Conservation (phyloP, 1,139 yeast species). For the Sugiyamaella castrensis region DNA sequence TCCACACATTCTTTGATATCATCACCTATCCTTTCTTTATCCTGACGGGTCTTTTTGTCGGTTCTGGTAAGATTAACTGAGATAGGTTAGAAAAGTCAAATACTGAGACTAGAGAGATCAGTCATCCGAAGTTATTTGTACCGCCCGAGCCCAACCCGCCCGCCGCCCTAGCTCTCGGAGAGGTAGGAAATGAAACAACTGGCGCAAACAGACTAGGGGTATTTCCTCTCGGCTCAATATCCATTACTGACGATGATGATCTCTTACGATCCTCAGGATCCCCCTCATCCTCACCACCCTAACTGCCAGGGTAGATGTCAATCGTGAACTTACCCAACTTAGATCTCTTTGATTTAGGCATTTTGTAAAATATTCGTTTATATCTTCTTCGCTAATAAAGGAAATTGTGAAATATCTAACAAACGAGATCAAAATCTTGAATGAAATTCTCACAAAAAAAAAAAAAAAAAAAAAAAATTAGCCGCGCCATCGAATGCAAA, state of each 20-base stretch:
- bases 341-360: conserved; percentile 96
- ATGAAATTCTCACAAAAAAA: conserved; percentile 3
- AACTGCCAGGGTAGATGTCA: too few species aligned
- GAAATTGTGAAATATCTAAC: not conserved
- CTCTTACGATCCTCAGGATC: too few species aligned
- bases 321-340: conserved; percentile 28
- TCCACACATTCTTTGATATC: conserved; percentile 84
- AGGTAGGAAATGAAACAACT: too few species aligned
- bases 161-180: too few species aligned
- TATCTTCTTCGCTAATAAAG: conserved; percentile 1
- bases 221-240: too few species aligned
- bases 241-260: too few species aligned
- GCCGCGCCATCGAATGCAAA: not conserved
- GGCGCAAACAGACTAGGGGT: too few species aligned
- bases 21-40: conserved; percentile 85
- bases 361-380: conserved; percentile 31
- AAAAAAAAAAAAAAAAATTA: conserved; percentile 7
- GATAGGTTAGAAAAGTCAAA: conserved; percentile 5
- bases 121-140: too few species aligned
- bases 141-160: too few species aligned
- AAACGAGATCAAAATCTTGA: not conserved
- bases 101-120: not conserved
- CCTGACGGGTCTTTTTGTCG: conserved; percentile 91
- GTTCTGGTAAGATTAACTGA: conserved; percentile 90
- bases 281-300: too few species aligned